Evolutionary conservation across 73 alveolate species (phyloP).

Genomic region (Stentor coeruleus): DNA sequence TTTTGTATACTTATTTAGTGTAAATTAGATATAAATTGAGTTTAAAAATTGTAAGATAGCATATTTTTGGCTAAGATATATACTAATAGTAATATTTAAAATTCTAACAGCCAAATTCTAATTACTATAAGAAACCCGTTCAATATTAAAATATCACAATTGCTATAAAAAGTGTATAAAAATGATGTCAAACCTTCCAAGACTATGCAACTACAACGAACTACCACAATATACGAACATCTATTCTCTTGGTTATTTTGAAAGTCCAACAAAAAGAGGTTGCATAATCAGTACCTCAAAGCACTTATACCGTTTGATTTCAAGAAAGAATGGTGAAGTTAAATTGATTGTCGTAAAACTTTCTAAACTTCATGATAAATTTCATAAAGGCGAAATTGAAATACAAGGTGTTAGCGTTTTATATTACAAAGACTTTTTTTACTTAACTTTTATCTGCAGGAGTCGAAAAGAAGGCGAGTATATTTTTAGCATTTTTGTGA

Average conservation of each 20-base stretch:
- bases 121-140: no score
- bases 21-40: no score
- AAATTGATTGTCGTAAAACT: neutral
- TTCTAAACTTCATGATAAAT: neutral
- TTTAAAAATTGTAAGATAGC: no score
- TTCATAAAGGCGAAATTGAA: neutral
- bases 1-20: no score
- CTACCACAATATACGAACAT: neutral
- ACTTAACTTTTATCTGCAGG: neutral
- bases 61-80: no score
- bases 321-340: conserved; percentile 13
- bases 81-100: no score
- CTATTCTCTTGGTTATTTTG: neutral
- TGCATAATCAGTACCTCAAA: conserved; percentile 8
- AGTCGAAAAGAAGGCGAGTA: neutral
- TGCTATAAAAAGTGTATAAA: no score
- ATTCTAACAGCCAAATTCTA: no score
- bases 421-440: neutral
- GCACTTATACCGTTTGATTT: neutral
- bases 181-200: no score
- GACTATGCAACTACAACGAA: neutral
- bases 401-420: neutral
- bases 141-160: no score
- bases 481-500: neutral
- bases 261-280: neutral